A percentile compares a stretch with the other conserved stretches of the same genome.
Evolutionary conservation across 495 filamentous ascomycete genomes (phyloP).

Genomic region (Penicillium soppii): DNA sequence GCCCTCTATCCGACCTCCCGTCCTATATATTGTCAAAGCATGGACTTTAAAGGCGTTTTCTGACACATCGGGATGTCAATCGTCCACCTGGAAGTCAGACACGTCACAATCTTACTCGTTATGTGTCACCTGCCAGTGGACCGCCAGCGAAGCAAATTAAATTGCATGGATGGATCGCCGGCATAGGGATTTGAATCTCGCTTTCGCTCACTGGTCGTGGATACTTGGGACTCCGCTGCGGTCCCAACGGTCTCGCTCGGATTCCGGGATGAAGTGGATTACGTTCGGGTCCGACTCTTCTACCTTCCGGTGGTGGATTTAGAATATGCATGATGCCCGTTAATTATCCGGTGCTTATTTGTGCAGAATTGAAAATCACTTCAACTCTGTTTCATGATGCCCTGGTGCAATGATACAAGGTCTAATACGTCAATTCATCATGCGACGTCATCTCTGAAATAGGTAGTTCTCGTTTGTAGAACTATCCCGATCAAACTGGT

Average conservation of each 20-base stretch:
- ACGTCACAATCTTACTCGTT: neutral
- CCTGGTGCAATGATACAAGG: too few species aligned
- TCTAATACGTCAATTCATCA: too few species aligned
- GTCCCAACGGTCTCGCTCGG: slow-evolving; percentile 15
- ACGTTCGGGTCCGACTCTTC: slow-evolving; percentile 18
- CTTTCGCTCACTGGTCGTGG: neutral
- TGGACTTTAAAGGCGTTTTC: slow-evolving; percentile 8
- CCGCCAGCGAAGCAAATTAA: neutral
- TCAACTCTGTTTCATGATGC: neutral
- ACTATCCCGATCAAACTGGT: neutral
- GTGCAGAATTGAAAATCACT: neutral
- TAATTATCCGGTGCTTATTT: neutral
- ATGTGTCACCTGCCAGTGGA: neutral
- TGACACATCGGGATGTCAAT: too few species aligned
- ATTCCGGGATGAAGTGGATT: slow-evolving; percentile 14
- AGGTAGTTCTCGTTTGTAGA: neutral
- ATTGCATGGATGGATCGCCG: neutral
- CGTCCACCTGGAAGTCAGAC: neutral
- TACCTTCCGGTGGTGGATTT: neutral
- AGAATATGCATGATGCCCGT: neutral
- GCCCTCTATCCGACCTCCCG: neutral
- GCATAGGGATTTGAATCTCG: neutral
- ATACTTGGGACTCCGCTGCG: slow-evolving; percentile 17
- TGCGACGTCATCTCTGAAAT: neutral
- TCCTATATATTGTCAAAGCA: neutral